A percentile compares a stretch with the other conserved stretches of the same genome.
Evolutionary conservation across 2,329 filamentous ascomycete genomes (phyloP).

Genomic region (Aspergillus ibericus): DNA sequence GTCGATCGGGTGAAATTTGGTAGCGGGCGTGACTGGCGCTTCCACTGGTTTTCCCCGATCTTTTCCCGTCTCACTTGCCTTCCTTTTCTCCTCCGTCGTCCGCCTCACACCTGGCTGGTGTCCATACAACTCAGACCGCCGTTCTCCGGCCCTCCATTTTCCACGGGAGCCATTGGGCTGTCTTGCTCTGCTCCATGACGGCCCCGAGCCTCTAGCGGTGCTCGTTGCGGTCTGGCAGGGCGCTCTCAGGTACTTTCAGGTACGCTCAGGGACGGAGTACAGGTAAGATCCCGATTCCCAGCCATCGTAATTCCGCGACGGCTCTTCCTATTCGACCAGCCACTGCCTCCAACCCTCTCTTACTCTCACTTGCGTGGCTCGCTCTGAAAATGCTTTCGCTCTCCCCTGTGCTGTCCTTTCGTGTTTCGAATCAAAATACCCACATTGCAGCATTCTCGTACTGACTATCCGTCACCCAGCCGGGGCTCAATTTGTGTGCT

Average conservation of each 20-base stretch:
- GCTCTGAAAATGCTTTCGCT: slow-evolving; percentile 15
- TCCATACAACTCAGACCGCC: slow-evolving; percentile 9
- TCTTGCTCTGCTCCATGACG: slow-evolving; percentile 21
- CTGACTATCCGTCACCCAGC: slow-evolving; percentile 9
- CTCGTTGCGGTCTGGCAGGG: slow-evolving; percentile 25
- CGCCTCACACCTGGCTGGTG: slow-evolving; percentile 6
- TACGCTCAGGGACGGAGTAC: neutral
- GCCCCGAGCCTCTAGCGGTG: slow-evolving; percentile 17
- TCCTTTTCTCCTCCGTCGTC: slow-evolving; percentile 3
- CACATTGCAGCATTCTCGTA: slow-evolving; percentile 25
- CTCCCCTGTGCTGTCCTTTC: slow-evolving; percentile 9
- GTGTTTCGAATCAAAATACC: slow-evolving; percentile 21
- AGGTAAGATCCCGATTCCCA: slow-evolving; percentile 28
- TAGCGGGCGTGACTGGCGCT: neutral
- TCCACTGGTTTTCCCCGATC: slow-evolving; percentile 2
- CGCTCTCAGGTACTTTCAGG: neutral
- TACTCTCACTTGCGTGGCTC: slow-evolving; percentile 11
- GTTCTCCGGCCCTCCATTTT: neutral
- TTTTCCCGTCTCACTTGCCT: slow-evolving; percentile 3
- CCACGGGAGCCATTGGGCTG: slow-evolving; percentile 19
- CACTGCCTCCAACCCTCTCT: slow-evolving; percentile 25
- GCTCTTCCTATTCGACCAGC: slow-evolving; percentile 31
- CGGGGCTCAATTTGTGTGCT: slow-evolving; percentile 11
- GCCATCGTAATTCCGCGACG: slow-evolving; percentile 41
- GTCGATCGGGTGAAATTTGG: neutral